These are phyloP conservation scores for Halophytophthora polymorphica DNA, from an alignment of 352 stramenopile genomes.

Conservation along the genomic window DNA sequence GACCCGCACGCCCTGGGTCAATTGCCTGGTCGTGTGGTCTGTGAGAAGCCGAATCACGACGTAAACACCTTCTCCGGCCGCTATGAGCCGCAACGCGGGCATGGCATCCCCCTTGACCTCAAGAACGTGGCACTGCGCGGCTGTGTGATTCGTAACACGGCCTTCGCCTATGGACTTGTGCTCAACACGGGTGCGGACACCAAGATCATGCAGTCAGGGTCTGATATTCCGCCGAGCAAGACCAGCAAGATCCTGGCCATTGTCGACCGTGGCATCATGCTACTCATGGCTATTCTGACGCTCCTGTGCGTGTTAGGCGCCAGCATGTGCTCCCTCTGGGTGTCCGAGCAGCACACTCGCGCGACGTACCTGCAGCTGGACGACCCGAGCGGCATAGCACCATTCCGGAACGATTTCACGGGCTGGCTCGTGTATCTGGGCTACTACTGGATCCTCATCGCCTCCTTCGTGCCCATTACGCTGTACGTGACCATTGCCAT, in stretches of 20 bases:
- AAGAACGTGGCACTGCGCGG: slow-evolving; percentile 82
- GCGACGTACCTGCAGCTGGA: slow-evolving; percentile 72
- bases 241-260: slow-evolving; percentile 83
- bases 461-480: slow-evolving; percentile 86
- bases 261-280: slow-evolving; percentile 72
- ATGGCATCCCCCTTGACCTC: slow-evolving; percentile 80
- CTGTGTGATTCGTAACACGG: slow-evolving; percentile 83
- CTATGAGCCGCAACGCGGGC: slow-evolving; percentile 68
- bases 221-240: slow-evolving; percentile 63
- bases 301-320: slow-evolving; percentile 71
- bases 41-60: slow-evolving; percentile 83
- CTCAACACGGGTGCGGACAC: slow-evolving; percentile 81
- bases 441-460: slow-evolving; percentile 89
- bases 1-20: slow-evolving; percentile 65
- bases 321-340: slow-evolving; percentile 66
- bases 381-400: slow-evolving; percentile 52
- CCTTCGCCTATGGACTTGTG: slow-evolving; percentile 76
- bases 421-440: slow-evolving; percentile 76
- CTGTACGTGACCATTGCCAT: slow-evolving; percentile 88
- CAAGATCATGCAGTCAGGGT: slow-evolving; percentile 87
- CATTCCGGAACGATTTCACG: slow-evolving; percentile 70
- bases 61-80: slow-evolving; percentile 84
- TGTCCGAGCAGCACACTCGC: slow-evolving; percentile 47
- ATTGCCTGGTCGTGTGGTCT: slow-evolving; percentile 65
- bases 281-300: slow-evolving; percentile 73